A percentile compares a stretch with the other conserved stretches of the same genome.
These are phyloP conservation scores for Pythium aristosporum DNA, from an alignment of 352 stramenopile species.

Conservation along the genomic window DNA sequence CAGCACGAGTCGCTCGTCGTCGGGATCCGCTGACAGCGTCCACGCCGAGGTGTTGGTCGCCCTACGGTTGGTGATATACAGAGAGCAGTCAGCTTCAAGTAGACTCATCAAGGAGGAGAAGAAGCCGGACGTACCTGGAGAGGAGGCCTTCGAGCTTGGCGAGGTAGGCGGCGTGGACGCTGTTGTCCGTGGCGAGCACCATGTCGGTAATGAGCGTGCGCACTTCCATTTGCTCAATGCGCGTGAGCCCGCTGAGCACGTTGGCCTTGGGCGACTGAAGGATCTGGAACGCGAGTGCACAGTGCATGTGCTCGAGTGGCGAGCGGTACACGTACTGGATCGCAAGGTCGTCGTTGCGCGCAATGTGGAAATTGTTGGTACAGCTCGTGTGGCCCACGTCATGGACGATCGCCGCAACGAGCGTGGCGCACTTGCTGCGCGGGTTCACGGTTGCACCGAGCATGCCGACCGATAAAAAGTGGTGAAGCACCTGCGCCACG, in stretches of 20 bases:
- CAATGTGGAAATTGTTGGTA: slow-evolving; percentile 89
- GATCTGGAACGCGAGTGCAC: slow-evolving; percentile 73
- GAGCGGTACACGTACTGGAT: slow-evolving; percentile 82
- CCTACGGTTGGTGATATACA: background rate
- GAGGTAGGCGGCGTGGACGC: slow-evolving; percentile 76
- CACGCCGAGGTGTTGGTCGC: slow-evolving; percentile 38
- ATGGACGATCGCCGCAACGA: slow-evolving; percentile 81
- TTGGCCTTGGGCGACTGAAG: slow-evolving; percentile 70
- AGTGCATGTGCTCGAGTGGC: slow-evolving; percentile 87
- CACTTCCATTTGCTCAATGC: slow-evolving; percentile 75
- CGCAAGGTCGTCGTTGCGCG: slow-evolving; percentile 74
- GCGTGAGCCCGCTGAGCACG: slow-evolving; percentile 70
- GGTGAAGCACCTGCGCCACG: slow-evolving; percentile 73
- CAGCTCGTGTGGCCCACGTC: slow-evolving; percentile 88
- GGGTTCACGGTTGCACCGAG: slow-evolving; percentile 55
- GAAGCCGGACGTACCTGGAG: slow-evolving; percentile 31
- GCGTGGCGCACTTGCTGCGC: slow-evolving; percentile 64
- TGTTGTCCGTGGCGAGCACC: slow-evolving; percentile 89
- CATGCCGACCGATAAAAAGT: slow-evolving; percentile 57
- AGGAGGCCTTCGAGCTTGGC: slow-evolving; percentile 77
- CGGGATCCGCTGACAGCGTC: slow-evolving; percentile 47
- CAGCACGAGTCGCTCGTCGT: slow-evolving; percentile 74
- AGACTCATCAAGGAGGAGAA: background rate
- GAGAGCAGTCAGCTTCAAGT: background rate
- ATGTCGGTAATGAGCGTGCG: slow-evolving; percentile 82